Conservation (phyloP, 257 asterid genomes). For the Paulownia fortunei region DNA sequence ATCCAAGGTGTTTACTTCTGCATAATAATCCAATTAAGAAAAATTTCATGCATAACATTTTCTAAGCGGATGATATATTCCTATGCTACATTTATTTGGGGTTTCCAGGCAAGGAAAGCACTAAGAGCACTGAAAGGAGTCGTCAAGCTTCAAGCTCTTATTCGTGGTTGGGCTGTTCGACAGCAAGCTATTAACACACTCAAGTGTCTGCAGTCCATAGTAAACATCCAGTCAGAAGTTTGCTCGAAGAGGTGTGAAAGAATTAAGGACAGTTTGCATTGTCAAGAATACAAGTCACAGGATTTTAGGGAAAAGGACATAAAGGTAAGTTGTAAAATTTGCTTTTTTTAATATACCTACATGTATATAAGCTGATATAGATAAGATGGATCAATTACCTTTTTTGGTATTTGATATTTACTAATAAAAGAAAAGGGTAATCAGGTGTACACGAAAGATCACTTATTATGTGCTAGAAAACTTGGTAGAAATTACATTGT, state of each 20-base stretch:
- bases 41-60: background rate
- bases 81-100: background rate
- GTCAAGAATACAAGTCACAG: slow-evolving; percentile 44
- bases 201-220: slow-evolving; percentile 83
- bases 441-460: background rate
- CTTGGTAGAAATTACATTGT: background rate
- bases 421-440: background rate
- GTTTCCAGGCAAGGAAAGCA: slow-evolving; percentile 84
- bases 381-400: background rate
- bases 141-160: slow-evolving; percentile 91
- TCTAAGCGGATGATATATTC: background rate
- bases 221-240: slow-evolving; percentile 80
- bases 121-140: slow-evolving; percentile 82
- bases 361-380: background rate
- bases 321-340: slow-evolving; percentile 51
- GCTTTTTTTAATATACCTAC: slow-evolving; percentile 6
- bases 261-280: slow-evolving; percentile 43
- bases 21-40: background rate
- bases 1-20: background rate
- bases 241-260: slow-evolving; percentile 68
- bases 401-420: background rate
- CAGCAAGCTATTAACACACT: slow-evolving; percentile 83
- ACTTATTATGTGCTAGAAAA: background rate
- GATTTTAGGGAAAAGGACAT: slow-evolving; percentile 68
- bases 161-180: slow-evolving; percentile 93